These are phyloP conservation scores for Termitomyces sp. DNA, from an alignment of 768 basidiomycete species.

Conservation along the genomic window DNA sequence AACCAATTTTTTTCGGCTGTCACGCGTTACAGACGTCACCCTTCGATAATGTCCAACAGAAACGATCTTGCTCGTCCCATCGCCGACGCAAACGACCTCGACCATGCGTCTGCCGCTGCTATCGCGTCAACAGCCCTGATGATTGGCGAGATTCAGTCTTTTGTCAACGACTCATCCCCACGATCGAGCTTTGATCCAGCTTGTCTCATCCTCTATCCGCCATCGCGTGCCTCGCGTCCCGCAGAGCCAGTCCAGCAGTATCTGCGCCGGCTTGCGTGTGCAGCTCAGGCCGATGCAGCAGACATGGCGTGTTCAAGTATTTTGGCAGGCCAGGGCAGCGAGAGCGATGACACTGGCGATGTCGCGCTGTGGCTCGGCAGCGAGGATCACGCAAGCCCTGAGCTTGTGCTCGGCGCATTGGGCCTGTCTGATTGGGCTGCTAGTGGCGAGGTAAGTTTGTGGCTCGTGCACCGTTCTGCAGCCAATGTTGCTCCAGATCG, in stretches of 20 bases:
- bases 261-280: constrained; percentile 28
- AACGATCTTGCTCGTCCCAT: constrained; percentile 6
- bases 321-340: constrained; percentile 45
- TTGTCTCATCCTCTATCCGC: constrained; percentile 17
- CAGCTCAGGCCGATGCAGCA: constrained; percentile 33
- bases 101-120: constrained; percentile 3
- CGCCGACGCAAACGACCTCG: constrained; percentile 4
- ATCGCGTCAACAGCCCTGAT: constrained; percentile 16
- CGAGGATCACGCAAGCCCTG: constrained; percentile 24
- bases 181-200: constrained; percentile 10
- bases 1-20: constrained; percentile 8
- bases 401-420: constrained; percentile 26
- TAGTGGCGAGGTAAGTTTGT: constrained; percentile 10
- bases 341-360: constrained; percentile 53
- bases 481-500: constrained; percentile 4
- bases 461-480: constrained; percentile 2
- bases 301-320: constrained; percentile 43
- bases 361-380: constrained; percentile 46
- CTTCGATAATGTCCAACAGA: not conserved
- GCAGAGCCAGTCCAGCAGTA: constrained; percentile 8
- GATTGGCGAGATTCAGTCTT: constrained; percentile 11
- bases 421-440: constrained; percentile 21
- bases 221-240: constrained; percentile 2
- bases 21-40: constrained; percentile 15
- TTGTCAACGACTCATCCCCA: constrained; percentile 1